phyloP scores from a whole-genome alignment of 257 asterid species.

The Schizonepeta tenuifolia region DNA sequence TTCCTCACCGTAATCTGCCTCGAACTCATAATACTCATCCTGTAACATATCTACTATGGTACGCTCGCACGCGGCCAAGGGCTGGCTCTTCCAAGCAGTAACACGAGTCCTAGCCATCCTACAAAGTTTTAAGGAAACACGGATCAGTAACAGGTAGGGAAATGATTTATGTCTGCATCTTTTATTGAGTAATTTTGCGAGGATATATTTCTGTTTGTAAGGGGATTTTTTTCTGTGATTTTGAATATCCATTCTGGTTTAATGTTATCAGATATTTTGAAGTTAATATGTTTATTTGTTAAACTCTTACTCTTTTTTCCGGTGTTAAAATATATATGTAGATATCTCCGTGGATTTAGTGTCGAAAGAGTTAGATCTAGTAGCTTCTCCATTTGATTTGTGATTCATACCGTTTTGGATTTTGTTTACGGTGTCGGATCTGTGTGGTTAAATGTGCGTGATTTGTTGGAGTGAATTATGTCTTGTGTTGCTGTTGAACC shows the following conservation, averaged over 20 bases:
- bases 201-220: not conserved
- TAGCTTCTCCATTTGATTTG: slow-evolving; percentile 31
- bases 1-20: no score
- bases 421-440: slow-evolving; percentile 35
- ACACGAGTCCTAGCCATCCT: no score
- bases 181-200: slow-evolving; percentile 5
- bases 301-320: no score
- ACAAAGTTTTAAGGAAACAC: no score
- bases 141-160: no score
- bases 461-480: not conserved
- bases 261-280: not conserved
- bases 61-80: no score
- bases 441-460: slow-evolving; percentile 19
- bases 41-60: no score
- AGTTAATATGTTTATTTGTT: not conserved
- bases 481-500: slow-evolving; percentile 12
- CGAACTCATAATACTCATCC: no score
- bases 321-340: no score
- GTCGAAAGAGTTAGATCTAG: slow-evolving; percentile 49
- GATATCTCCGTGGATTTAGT: slow-evolving; percentile 35
- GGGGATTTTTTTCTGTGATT: not conserved
- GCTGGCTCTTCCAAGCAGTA: no score
- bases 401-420: slow-evolving; percentile 9
- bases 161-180: not conserved
- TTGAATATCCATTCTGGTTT: slow-evolving; percentile 16